phyloP scores from a whole-genome alignment of 352 stramenopile genomes.

The Globisporangium paddicum region DNA sequence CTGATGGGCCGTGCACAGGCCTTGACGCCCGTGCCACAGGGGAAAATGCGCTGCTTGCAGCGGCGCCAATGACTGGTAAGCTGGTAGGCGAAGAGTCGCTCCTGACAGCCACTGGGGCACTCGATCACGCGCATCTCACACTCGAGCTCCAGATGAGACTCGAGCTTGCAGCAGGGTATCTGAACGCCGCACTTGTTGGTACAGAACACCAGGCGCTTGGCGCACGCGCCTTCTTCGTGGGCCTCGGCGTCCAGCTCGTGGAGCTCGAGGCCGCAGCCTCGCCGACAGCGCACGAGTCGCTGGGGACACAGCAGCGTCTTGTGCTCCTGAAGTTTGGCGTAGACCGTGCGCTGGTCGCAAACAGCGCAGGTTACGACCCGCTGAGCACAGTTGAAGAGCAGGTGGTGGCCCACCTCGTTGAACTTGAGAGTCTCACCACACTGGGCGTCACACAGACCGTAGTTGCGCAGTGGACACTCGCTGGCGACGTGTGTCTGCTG shows the following conservation, averaged over 20 bases:
- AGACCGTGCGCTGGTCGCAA: conserved; percentile 35
- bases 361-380: conserved; percentile 41
- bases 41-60: conserved; percentile 58
- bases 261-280: conserved; percentile 42
- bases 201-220: conserved; percentile 40
- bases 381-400: conserved; percentile 47
- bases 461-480: conserved; percentile 51
- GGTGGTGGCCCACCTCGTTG: conserved; percentile 56
- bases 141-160: conserved; percentile 34
- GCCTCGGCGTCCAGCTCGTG: conserved; percentile 29
- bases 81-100: conserved; percentile 57
- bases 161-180: conserved; percentile 24
- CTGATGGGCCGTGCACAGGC: conserved; percentile 52
- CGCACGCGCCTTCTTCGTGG: conserved; percentile 49
- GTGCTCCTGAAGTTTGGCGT: conserved; percentile 36
- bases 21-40: conserved; percentile 48
- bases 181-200: conserved; percentile 48
- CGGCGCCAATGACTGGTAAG: conserved; percentile 51
- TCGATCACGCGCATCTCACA: conserved; percentile 57
- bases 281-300: conserved; percentile 46
- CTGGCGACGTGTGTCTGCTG: conserved; percentile 27
- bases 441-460: conserved; percentile 37
- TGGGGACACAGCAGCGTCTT: conserved; percentile 39
- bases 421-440: conserved; percentile 38
- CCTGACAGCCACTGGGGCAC: conserved; percentile 54